Evolutionary conservation across 352 stramenopile species (phyloP), one percentile per base, ranked within the genome.

Genomic region (Globisporangium nunn): DNA sequence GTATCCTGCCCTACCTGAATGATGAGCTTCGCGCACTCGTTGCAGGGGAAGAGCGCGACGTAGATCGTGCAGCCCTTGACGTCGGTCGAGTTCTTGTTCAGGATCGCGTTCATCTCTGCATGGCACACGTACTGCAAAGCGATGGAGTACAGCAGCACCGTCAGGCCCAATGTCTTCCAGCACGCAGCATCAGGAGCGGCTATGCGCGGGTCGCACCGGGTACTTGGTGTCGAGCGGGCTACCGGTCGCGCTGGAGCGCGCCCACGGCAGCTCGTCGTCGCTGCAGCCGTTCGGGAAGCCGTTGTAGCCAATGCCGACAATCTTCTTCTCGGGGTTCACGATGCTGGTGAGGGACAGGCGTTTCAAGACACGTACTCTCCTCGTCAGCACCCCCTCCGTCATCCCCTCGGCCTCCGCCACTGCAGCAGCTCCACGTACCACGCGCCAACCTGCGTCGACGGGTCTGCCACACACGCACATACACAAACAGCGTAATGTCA

Each of bases 291-390:
- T 86, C 12, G 96, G 97, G 56, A 99, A 99, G 10, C 97, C 97
- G 69, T 99, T 99, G 82, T 99, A 99, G 28, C 97, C 96, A 52
- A 99, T 97, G 18, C 94, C 96, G 33, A 99, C 91, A 58, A 99
- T 99, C 62, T 96, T 93, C 48, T 96, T 96, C 43, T 98, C 78
- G 5, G 68, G 55, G 63, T 97, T 98, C 30, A 99, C 96, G 67
- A 99, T 98, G 58, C 81, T 87, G 31, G 23, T 23, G 23, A 23
- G 23, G 23, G 23, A 23, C 23, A 23, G 1, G 35, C 35, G 12
- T 40, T 10, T 37, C 33, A 37, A 37, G 4, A 10, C 35, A 10
- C 15, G 1, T 31, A 46, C 15, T 30, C 14, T 44, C 23, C 23
- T 23, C 23, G 23, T 23, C 23, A 23, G 23, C 23, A 23, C 23